Conservation (phyloP, 163 green algal genomes). For the Chloromonas sp. region DNA sequence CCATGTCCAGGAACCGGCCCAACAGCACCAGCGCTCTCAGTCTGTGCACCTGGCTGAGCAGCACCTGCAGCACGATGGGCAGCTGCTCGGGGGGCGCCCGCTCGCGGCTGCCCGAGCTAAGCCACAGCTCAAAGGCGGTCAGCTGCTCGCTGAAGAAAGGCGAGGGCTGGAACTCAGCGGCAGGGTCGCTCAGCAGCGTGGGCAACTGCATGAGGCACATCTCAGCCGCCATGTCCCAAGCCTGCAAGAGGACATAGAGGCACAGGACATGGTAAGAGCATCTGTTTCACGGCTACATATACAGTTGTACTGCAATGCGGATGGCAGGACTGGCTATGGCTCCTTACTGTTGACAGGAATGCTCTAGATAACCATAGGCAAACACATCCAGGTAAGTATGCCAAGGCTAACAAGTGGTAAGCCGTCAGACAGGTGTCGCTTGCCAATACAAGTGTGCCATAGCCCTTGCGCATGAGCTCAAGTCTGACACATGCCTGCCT, state of each 20-base stretch:
- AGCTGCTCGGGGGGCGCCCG: constrained; percentile 95
- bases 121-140: constrained; percentile 97
- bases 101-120: constrained; percentile 74
- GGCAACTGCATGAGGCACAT: constrained; percentile 84
- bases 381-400: too few species aligned
- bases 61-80: constrained; percentile 97
- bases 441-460: too few species aligned
- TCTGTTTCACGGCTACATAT: too few species aligned
- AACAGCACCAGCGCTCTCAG: constrained; percentile 91
- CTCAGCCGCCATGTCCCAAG: constrained; percentile 92
- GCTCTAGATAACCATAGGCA: too few species aligned
- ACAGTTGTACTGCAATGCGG: too few species aligned
- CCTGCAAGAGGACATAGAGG: constrained; percentile 57
- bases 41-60: constrained; percentile 89
- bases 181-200: constrained; percentile 38
- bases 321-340: too few species aligned
- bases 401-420: too few species aligned
- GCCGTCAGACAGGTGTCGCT: too few species aligned
- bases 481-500: too few species aligned
- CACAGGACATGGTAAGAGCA: constrained; percentile 6
- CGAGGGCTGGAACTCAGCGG: constrained; percentile 78
- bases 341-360: too few species aligned
- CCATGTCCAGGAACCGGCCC: constrained; percentile 96
- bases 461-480: too few species aligned
- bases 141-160: constrained; percentile 97